Evolutionary conservation across 495 filamentous ascomycete species (phyloP).

Genomic region (Polyplosphaeria fusca): DNA sequence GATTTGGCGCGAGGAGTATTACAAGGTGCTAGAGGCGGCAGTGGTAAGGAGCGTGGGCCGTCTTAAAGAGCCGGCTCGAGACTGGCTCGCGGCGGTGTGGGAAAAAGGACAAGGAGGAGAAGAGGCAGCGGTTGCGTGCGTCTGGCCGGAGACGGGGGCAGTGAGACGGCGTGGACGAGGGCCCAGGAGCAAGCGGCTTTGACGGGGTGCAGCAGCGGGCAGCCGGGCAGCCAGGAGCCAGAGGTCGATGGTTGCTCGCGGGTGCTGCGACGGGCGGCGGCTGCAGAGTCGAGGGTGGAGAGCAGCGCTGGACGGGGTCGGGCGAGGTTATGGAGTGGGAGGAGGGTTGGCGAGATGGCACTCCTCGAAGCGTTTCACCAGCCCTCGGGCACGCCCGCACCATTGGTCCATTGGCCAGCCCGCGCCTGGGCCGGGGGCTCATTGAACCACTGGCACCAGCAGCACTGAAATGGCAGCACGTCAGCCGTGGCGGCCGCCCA

Average conservation of each 20-base stretch:
- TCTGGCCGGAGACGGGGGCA: constrained; percentile 28
- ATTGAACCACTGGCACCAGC: constrained; percentile 8
- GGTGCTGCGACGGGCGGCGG: constrained; percentile 29
- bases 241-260: neutral
- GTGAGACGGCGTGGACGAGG: neutral
- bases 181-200: neutral
- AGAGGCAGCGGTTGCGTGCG: no score
- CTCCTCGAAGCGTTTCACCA: constrained; percentile 24
- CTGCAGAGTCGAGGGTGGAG: constrained; percentile 9
- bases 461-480: constrained; percentile 17
- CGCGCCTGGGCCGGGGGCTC: neutral
- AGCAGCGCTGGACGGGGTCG: constrained; percentile 1
- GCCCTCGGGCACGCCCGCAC: constrained; percentile 1
- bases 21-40: neutral
- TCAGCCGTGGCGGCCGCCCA: constrained; percentile 23
- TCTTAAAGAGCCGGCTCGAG: constrained; percentile 18
- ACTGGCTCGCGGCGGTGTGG: constrained; percentile 18
- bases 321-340: constrained; percentile 20
- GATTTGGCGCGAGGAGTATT: constrained; percentile 7
- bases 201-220: neutral
- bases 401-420: constrained; percentile 29
- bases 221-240: constrained; percentile 19
- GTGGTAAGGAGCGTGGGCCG: constrained; percentile 24
- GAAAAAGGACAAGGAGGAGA: no score
- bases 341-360: neutral